Percentiles rank a stretch among this genome's conserved stretches.
These are phyloP conservation scores for Tilletia setariae DNA, from an alignment of 1,284 basidiomycete genomes.

Conservation along the genomic window DNA sequence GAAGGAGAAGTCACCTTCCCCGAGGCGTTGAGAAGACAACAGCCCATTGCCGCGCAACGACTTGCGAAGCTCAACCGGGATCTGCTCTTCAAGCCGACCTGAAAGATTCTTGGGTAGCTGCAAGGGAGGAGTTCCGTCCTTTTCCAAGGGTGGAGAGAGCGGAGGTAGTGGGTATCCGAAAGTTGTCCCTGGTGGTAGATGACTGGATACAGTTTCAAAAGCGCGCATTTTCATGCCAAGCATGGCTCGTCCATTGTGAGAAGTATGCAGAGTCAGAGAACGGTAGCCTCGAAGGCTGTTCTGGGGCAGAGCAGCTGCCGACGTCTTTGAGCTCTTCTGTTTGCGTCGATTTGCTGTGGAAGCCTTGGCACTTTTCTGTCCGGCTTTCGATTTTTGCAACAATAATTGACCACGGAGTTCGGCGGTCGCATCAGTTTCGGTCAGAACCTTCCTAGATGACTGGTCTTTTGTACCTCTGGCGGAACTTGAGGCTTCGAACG, in stretches of 20 bases:
- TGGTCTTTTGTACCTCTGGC: neutral
- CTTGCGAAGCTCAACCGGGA: neutral
- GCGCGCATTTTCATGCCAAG: neutral
- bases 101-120: neutral
- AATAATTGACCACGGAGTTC: neutral
- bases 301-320: neutral
- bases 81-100: neutral
- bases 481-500: neutral
- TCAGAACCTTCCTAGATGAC: neutral
- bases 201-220: neutral
- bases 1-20: slow-evolving; percentile 6
- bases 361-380: too few species aligned
- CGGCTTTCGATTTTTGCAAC: too few species aligned
- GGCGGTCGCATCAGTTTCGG: slow-evolving; percentile 3
- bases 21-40: neutral
- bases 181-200: neutral
- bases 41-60: neutral
- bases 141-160: neutral
- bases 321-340: too few species aligned
- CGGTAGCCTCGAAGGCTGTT: neutral
- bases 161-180: neutral
- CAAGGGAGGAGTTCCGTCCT: neutral
- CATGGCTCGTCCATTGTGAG: neutral
- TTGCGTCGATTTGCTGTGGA: too few species aligned
- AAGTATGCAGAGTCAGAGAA: neutral